These are phyloP conservation scores for Lagerstroemia speciosa DNA, from an alignment of 345 rosid species.

Conservation along the genomic window DNA sequence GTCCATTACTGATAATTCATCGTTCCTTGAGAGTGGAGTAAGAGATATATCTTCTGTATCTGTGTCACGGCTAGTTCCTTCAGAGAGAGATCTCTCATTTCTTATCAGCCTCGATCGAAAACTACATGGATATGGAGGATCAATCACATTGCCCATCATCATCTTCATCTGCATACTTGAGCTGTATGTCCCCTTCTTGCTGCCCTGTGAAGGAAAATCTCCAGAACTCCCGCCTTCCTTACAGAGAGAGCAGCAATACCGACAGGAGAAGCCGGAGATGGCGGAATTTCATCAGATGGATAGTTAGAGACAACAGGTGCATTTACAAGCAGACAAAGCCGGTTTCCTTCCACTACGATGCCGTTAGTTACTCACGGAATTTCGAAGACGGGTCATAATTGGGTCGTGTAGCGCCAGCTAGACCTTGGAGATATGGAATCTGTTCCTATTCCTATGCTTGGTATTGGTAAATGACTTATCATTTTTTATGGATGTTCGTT, in stretches of 20 bases:
- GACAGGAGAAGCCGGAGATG: constrained; percentile 28
- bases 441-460: background rate
- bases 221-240: constrained; percentile 38
- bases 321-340: constrained; percentile 31
- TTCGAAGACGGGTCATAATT: constrained; percentile 50
- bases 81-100: background rate
- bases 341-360: constrained; percentile 62
- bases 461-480: background rate
- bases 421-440: background rate
- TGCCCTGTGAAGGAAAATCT: constrained; percentile 17
- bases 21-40: background rate
- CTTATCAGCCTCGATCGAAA: background rate
- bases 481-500: background rate
- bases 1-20: background rate
- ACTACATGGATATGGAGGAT: background rate
- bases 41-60: background rate
- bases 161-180: constrained; percentile 24
- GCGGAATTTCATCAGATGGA: constrained; percentile 37
- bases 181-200: constrained; percentile 45
- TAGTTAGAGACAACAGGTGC: constrained; percentile 33
- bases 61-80: background rate
- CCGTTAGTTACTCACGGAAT: constrained; percentile 67
- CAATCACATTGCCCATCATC: background rate
- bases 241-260: constrained; percentile 3
- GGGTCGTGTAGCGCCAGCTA: background rate